Conservation (phyloP, 495 filamentous ascomycete species). For the Aspergillus homomorphus region DNA sequence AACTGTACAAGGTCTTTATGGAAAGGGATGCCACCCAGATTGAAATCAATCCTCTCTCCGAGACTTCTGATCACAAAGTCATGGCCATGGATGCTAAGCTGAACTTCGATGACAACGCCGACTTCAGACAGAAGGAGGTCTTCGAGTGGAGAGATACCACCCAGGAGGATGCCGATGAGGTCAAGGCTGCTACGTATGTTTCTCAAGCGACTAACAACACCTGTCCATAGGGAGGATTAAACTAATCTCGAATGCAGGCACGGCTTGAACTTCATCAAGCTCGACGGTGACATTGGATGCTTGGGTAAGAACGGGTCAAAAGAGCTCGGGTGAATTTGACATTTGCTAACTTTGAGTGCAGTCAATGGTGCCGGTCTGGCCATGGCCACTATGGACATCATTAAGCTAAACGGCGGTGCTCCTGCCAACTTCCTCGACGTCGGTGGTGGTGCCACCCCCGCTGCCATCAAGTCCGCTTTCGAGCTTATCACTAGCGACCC, state of each 20-base stretch:
- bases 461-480: conserved; percentile 95
- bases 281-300: conserved; percentile 98
- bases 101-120: conserved; percentile 96
- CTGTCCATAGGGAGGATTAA: not conserved
- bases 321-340: not conserved
- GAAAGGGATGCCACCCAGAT: conserved; percentile 98
- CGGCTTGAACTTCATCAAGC: conserved; percentile 99
- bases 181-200: conserved; percentile 81
- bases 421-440: conserved; percentile 99
- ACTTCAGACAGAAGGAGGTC: conserved; percentile 94
- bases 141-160: conserved; percentile 90
- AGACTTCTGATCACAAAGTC: conserved; percentile 96
- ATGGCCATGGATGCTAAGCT: conserved; percentile 99
- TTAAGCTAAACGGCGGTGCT: conserved; percentile 95
- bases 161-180: conserved; percentile 96
- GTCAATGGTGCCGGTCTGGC: conserved; percentile 98
- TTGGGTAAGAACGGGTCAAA: conserved; percentile 46
- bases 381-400: conserved; percentile 99
- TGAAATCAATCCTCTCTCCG: conserved; percentile 97
- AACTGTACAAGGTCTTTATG: conserved; percentile 97
- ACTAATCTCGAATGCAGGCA: conserved; percentile 38
- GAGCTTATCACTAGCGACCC: conserved; percentile 97
- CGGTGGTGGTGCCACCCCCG: conserved; percentile 92
- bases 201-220: not conserved
- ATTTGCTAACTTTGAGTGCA: conserved; percentile 23